Base-by-base conservation (phyloP, 179 eudicot genomes). In the Beta corolliflora region DNA sequence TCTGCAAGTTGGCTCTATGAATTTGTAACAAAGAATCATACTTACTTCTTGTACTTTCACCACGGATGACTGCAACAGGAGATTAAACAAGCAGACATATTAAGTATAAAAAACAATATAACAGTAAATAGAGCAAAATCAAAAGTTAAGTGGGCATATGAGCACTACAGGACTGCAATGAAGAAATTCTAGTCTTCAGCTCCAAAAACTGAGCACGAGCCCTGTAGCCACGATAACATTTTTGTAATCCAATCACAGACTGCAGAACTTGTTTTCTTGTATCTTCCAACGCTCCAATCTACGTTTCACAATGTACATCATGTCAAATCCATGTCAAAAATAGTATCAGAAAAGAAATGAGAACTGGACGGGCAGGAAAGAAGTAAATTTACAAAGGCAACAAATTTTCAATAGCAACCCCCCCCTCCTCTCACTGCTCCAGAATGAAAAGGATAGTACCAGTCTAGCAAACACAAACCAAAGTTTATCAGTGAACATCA, bases 81-180 rank as follows among this genome's bases (percentile, higher is more conserved):
- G 76, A 75, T 9, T 55, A 13, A 61, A 77, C 68, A 71, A 81
- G 52, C 60, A 46, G 69, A 85, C 53, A 9, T 59, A n/a, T 36
- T 46, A 48, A 16, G 31, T 54, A 66, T 10, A 21, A 14, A 3
- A 50, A 5, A 69, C 45, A 6, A 14, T 13, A 3, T 56, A 13
- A 9, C 53, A 48, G 53, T 48, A 7, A 48, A 48, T 7, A 9
- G 53, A 48, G 9, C 7, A 7, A 48, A 48, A 48, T 48, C 9
- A 0, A 48, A 48, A 6, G 11, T 48, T 9, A 48, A 48, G 15
- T 54, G 50, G 1, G 71, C 58, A 61, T n/a, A 53, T 19, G 80
- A 46, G 82, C 25, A 88, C 84, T 89, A 95, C 97, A 92, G 85
- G 97, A 92, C 85, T 95, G 98, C 86, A 93, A 85, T 54, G 83